These are phyloP conservation scores for Penicillium brevicompactum DNA, from an alignment of 2,329 filamentous ascomycete species.

Conservation along the genomic window DNA sequence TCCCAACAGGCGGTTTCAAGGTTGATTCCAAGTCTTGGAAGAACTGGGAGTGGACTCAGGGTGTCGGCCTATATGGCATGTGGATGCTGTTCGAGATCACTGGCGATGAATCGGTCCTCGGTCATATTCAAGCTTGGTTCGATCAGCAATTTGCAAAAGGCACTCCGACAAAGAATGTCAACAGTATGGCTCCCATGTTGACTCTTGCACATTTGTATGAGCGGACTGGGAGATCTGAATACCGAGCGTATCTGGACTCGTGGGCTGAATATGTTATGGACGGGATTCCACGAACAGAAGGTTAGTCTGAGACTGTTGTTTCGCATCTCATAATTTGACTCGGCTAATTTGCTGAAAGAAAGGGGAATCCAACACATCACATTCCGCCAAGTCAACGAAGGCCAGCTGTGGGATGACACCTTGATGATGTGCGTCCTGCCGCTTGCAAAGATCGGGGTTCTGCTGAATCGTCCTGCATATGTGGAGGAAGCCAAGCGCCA, in stretches of 20 bases:
- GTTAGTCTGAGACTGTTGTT: not conserved
- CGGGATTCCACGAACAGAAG: slow-evolving; percentile 4
- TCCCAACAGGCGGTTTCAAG: slow-evolving; percentile 2
- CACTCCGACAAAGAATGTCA: slow-evolving; percentile 4
- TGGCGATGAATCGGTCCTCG: slow-evolving; percentile 1
- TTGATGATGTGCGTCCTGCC: slow-evolving; percentile 6
- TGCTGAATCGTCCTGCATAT: slow-evolving; percentile 4
- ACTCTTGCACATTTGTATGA: slow-evolving; percentile 4
- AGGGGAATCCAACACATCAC: slow-evolving; percentile 3
- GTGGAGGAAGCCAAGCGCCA: slow-evolving; percentile 6
- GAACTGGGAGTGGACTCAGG: slow-evolving; percentile 6
- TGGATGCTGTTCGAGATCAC: slow-evolving; percentile 4
- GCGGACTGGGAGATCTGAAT: not conserved
- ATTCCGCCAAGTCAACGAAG: slow-evolving; percentile 6
- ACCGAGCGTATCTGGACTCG: slow-evolving; percentile 5
- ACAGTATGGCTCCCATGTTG: slow-evolving; percentile 6
- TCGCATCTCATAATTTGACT: too few relatives aligned
- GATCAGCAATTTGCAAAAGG: slow-evolving; percentile 4
- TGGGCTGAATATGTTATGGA: slow-evolving; percentile 7
- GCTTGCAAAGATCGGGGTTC: slow-evolving; percentile 3
- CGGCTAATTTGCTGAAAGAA: not conserved
- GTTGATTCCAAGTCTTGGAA: slow-evolving; percentile 7
- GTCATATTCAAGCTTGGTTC: slow-evolving; percentile 5
- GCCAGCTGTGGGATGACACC: slow-evolving; percentile 5
- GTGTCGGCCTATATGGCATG: slow-evolving; percentile 4